phyloP scores from a whole-genome alignment of 306 rosid genomes.

The Dalbergia cochinchinensis region DNA sequence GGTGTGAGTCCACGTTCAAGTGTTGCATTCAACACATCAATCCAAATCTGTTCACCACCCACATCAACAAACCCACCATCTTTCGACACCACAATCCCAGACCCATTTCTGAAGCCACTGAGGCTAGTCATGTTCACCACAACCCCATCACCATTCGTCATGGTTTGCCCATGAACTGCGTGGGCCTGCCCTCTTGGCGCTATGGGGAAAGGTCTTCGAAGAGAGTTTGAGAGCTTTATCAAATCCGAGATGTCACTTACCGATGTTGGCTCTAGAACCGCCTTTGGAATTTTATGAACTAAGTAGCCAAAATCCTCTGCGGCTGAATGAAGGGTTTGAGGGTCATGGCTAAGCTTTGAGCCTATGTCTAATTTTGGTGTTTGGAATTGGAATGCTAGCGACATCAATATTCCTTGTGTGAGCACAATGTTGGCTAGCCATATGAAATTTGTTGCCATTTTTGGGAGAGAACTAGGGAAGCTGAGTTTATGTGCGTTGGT shows the following conservation, averaged over 20 bases:
- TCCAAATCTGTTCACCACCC: constrained; percentile 73
- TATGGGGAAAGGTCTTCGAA: constrained; percentile 47
- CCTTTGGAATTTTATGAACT: constrained; percentile 38
- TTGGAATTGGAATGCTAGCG: too few relatives aligned
- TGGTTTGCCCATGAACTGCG: constrained; percentile 60
- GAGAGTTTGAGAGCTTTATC: constrained; percentile 45
- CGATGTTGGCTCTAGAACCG: constrained; percentile 55
- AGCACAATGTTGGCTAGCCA: too few relatives aligned
- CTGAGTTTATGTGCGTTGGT: too few relatives aligned
- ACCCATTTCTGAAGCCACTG: constrained; percentile 24
- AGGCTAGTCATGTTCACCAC: constrained; percentile 61
- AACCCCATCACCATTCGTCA: constrained; percentile 50
- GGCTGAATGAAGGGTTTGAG: constrained; percentile 8
- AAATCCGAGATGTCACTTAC: constrained; percentile 50
- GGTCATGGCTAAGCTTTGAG: constrained; percentile 46
- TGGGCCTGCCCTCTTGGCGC: constrained; percentile 63
- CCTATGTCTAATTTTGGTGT: not conserved
- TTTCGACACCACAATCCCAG: not conserved
- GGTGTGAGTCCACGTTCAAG: constrained; percentile 52
- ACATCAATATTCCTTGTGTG: too few relatives aligned
- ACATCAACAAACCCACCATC: constrained; percentile 55
- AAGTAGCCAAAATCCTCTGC: not conserved
- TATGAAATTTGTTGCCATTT: too few relatives aligned
- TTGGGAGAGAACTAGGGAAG: too few relatives aligned
- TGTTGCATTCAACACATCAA: constrained; percentile 55